Evolutionary conservation across 768 basidiomycete genomes (phyloP).

Genomic region (Tylopilus intermedius): DNA sequence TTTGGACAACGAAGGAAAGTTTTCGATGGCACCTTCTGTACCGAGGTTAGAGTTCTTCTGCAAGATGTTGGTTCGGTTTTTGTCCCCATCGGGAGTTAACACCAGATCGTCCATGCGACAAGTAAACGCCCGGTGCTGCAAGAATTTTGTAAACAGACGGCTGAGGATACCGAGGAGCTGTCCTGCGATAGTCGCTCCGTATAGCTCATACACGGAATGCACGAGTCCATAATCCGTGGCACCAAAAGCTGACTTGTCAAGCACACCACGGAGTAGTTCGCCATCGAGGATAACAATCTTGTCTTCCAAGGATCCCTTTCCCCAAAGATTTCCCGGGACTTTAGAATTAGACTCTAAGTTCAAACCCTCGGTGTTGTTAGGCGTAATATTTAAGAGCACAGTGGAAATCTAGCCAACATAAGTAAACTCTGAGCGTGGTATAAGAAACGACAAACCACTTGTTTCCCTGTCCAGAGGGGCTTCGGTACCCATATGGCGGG

Average conservation of each 20-base stretch:
- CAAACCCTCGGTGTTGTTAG: conserved; percentile 69
- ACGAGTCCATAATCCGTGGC: conserved; percentile 94
- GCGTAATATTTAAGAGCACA: conserved; percentile 87
- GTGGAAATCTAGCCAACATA: conserved; percentile 73
- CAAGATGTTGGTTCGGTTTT: conserved; percentile 61
- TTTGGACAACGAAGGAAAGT: conserved; percentile 70
- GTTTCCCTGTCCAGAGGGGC: conserved; percentile 96
- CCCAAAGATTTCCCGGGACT: conserved; percentile 85
- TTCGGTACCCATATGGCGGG: conserved; percentile 90
- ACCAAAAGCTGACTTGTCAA: conserved; percentile 97
- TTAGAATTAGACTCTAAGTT: conserved; percentile 85
- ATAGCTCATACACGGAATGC: conserved; percentile 94
- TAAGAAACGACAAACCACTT: conserved; percentile 62
- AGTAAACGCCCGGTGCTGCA: conserved; percentile 95
- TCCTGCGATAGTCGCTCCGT: conserved; percentile 85
- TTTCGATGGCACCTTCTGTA: conserved; percentile 83
- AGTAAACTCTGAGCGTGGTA: background rate
- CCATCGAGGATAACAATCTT: conserved; percentile 89
- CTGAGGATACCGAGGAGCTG: conserved; percentile 89
- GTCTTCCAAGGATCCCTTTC: conserved; percentile 72
- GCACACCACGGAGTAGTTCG: conserved; percentile 85
- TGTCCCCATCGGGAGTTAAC: conserved; percentile 78
- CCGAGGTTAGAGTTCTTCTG: conserved; percentile 67
- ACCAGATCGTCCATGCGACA: conserved; percentile 98
- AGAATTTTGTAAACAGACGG: conserved; percentile 92